Conservation (phyloP, 768 basidiomycete species). For the Suillus fuscotomentosus region DNA sequence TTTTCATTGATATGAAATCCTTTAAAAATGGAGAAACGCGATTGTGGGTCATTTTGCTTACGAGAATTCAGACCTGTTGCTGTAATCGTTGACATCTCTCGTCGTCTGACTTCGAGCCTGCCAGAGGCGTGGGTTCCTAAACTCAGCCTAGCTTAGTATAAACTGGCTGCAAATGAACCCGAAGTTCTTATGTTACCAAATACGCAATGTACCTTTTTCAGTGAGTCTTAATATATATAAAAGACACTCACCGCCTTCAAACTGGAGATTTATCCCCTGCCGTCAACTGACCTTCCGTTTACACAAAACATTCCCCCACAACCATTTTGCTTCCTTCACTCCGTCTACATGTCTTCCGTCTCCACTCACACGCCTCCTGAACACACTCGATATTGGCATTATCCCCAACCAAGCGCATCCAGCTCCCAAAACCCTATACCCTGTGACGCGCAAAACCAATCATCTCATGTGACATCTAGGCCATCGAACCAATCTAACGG, state of each 20-base stretch:
- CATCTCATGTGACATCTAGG: neutral
- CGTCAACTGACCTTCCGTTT: slow-evolving; percentile 15
- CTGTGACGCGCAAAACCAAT: neutral
- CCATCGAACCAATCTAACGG: neutral
- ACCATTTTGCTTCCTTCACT: neutral
- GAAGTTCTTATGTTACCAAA: slow-evolving; percentile 15
- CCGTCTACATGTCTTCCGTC: neutral
- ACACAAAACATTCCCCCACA: neutral
- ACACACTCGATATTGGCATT: neutral
- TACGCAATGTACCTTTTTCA: slow-evolving; percentile 24
- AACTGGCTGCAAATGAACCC: slow-evolving; percentile 17
- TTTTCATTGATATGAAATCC: slow-evolving; percentile 20
- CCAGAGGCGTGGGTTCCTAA: slow-evolving; percentile 31
- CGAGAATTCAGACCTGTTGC: slow-evolving; percentile 27
- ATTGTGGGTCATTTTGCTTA: slow-evolving; percentile 25
- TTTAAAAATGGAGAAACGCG: slow-evolving; percentile 23
- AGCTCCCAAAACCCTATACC: neutral
- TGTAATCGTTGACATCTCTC: slow-evolving; percentile 27
- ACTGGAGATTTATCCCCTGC: slow-evolving; percentile 16
- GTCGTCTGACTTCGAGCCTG: slow-evolving; percentile 31
- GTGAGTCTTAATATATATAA: slow-evolving; percentile 24
- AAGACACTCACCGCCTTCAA: slow-evolving; percentile 13
- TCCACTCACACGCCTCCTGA: slow-evolving; percentile 6
- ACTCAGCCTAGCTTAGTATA: slow-evolving; percentile 19
- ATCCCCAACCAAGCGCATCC: neutral